phyloP scores from a whole-genome alignment of 495 filamentous ascomycete species.

The Trichocladium uniseriatum region DNA sequence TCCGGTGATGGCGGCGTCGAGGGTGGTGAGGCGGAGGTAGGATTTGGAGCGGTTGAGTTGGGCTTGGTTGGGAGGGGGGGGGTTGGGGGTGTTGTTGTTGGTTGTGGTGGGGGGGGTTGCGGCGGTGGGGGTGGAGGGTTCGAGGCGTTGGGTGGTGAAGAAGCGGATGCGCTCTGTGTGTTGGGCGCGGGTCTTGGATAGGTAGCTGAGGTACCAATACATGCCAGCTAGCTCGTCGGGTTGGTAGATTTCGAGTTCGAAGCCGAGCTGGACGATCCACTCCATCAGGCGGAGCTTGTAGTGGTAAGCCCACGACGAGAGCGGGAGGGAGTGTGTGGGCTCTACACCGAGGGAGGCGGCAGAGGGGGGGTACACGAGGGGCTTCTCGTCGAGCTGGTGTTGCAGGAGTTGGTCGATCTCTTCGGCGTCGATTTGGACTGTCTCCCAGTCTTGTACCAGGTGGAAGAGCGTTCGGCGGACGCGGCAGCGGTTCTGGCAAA shows the following conservation, averaged over 20 bases:
- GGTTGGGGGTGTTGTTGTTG: conserved; percentile 13
- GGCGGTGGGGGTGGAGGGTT: conserved; percentile 15
- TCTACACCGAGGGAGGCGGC: too few species aligned
- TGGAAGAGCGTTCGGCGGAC: conserved; percentile 78
- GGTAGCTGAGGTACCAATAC: conserved; percentile 72
- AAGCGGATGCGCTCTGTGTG: conserved; percentile 64
- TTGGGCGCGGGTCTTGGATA: conserved; percentile 44
- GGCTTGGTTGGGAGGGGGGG: conserved; percentile 18
- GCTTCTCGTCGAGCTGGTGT: conserved; percentile 50
- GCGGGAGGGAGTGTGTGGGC: conserved; percentile 48
- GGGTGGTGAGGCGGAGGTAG: conserved; percentile 50
- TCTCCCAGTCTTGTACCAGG: conserved; percentile 72
- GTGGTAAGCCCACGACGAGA: conserved; percentile 82
- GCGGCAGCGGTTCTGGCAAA: conserved; percentile 85
- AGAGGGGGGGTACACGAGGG: conserved; percentile 33
- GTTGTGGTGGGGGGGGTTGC: conserved; percentile 4
- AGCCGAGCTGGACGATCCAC: conserved; percentile 85
- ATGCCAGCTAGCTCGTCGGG: conserved; percentile 78
- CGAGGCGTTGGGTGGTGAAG: conserved; percentile 40
- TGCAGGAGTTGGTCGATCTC: conserved; percentile 67
- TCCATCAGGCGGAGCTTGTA: conserved; percentile 84
- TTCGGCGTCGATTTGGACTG: conserved; percentile 73
- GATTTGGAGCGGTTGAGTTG: conserved; percentile 42
- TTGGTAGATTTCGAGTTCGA: conserved; percentile 85
- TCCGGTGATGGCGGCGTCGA: conserved; percentile 59